Conservation (phyloP, 2,329 filamentous ascomycete species). For the Periconia sp. region DNA sequence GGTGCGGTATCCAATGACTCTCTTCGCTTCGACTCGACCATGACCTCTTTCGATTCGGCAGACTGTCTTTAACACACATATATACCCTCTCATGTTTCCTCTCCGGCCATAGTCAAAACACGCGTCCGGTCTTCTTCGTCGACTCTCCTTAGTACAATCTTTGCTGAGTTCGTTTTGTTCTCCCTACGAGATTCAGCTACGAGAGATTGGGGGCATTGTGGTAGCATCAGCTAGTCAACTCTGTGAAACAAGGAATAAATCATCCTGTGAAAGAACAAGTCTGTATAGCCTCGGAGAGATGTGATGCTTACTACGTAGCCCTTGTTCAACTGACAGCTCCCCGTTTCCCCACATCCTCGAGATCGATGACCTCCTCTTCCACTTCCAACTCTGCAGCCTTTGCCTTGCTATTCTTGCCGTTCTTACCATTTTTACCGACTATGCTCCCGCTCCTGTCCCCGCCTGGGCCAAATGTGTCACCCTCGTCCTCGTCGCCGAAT, state of each 20-base stretch:
- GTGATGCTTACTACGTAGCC: conserved; percentile 9
- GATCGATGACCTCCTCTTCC: conserved; percentile 41
- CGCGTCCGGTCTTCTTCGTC: conserved; percentile 4
- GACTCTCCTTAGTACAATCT: conserved; percentile 8
- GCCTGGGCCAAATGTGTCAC: conserved; percentile 18
- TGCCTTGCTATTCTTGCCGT: conserved; percentile 23
- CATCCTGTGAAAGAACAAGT: background rate
- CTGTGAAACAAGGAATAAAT: background rate
- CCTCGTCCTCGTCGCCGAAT: conserved; percentile 46
- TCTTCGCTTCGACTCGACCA: conserved; percentile 1
- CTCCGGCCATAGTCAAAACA: background rate
- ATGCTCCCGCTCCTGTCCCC: conserved; percentile 23
- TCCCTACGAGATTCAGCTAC: background rate
- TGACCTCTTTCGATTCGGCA: conserved; percentile 2
- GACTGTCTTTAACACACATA: conserved; percentile 10
- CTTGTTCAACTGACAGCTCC: conserved; percentile 26
- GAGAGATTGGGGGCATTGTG: background rate
- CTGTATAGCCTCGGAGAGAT: background rate
- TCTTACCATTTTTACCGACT: conserved; percentile 12
- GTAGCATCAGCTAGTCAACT: background rate
- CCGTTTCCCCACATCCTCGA: conserved; percentile 37
- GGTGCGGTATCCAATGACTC: background rate
- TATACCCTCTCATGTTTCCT: background rate
- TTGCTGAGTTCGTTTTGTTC: too few relatives aligned
- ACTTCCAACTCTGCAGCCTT: conserved; percentile 24